These are phyloP conservation scores for Xylaria curta DNA, from an alignment of 495 filamentous ascomycete species.

Conservation along the genomic window DNA sequence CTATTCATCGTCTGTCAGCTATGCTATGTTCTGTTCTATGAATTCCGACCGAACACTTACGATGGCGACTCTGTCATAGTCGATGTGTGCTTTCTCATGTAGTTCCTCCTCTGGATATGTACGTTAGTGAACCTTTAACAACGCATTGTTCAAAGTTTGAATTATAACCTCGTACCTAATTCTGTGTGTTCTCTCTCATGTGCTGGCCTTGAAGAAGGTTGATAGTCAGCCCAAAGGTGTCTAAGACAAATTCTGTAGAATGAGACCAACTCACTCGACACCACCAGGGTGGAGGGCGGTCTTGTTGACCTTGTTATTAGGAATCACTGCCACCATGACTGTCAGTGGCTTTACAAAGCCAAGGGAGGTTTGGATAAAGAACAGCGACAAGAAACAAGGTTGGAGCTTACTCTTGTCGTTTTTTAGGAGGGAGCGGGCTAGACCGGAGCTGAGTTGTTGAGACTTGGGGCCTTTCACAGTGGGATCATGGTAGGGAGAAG, in stretches of 20 bases:
- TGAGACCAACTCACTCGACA: conserved; percentile 74
- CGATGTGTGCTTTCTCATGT: conserved; percentile 97
- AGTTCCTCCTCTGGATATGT: conserved; percentile 78
- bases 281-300: conserved; percentile 87
- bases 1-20: conserved; percentile 52
- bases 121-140: conserved; percentile 29
- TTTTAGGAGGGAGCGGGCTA: conserved; percentile 34
- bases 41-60: conserved; percentile 56
- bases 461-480: conserved; percentile 53
- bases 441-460: conserved; percentile 46
- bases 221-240: not conserved
- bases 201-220: conserved; percentile 63
- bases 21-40: not conserved
- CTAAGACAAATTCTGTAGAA: not conserved
- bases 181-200: conserved; percentile 81
- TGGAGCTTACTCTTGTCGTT: conserved; percentile 49
- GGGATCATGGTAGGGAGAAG: conserved; percentile 58
- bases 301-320: conserved; percentile 77
- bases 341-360: conserved; percentile 55
- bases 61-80: conserved; percentile 98
- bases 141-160: not conserved
- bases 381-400: conserved; percentile 9
- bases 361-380: conserved; percentile 48
- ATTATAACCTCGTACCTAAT: conserved; percentile 58
- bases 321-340: conserved; percentile 64